Evolutionary conservation across 768 basidiomycete genomes (phyloP).

Genomic region (Kwoniella europaea): DNA sequence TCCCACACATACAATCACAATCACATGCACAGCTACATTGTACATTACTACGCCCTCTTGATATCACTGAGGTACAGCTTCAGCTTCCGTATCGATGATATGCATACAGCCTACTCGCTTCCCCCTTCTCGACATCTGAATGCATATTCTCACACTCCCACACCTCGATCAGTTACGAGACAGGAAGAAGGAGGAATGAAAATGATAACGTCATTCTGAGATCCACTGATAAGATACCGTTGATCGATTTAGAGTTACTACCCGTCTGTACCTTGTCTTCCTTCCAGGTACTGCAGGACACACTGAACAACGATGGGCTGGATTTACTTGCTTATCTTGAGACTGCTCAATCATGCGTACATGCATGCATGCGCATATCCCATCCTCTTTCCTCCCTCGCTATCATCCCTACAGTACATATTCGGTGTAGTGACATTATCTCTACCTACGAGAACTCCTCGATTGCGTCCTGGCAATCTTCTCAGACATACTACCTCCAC

Average conservation of each 20-base stretch:
- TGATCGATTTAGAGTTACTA: neutral
- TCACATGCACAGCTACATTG: neutral
- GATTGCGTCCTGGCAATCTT: constrained; percentile 6
- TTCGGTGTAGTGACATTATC: neutral
- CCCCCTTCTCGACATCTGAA: neutral
- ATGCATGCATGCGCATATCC: neutral
- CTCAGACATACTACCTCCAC: constrained; percentile 4
- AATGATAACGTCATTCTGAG: neutral
- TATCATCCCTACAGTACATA: neutral
- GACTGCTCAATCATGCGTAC: neutral
- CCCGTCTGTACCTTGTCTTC: neutral
- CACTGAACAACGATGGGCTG: neutral
- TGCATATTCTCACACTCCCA: neutral
- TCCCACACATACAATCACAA: neutral
- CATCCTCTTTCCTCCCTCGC: neutral
- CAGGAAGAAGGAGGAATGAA: neutral
- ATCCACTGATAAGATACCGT: neutral
- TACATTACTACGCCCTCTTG: too few species aligned
- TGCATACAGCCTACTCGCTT: neutral
- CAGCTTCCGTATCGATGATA: neutral
- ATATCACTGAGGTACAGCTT: neutral
- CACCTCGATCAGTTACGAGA: neutral
- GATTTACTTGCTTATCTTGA: neutral
- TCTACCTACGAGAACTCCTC: neutral
- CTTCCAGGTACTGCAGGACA: neutral